Conservation (phyloP, 768 basidiomycete species). For the Hydnomerulius pinastri region DNA sequence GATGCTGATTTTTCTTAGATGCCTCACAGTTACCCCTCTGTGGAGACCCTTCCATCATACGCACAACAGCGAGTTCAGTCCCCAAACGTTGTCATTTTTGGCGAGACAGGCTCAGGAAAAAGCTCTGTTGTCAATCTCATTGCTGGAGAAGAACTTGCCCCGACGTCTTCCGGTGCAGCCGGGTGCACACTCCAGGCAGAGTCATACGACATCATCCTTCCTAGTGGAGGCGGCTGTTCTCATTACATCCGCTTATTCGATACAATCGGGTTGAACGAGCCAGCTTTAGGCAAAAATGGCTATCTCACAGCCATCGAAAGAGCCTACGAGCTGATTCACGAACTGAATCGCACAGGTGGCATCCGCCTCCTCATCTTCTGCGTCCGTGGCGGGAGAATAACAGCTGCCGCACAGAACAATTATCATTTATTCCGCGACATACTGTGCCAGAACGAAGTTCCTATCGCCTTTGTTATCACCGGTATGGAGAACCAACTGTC, state of each 20-base stretch:
- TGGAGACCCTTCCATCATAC: slow-evolving; percentile 23
- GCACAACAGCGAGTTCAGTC: slow-evolving; percentile 16
- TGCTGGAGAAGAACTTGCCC: slow-evolving; percentile 26
- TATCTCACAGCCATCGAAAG: slow-evolving; percentile 33
- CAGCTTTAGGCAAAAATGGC: slow-evolving; percentile 16
- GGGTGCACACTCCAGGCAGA: slow-evolving; percentile 39
- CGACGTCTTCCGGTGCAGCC: slow-evolving; percentile 26
- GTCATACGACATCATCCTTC: slow-evolving; percentile 27
- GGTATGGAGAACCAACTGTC: slow-evolving; percentile 32
- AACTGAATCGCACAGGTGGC: slow-evolving; percentile 31
- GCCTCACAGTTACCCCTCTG: slow-evolving; percentile 5
- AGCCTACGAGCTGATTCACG: slow-evolving; percentile 37
- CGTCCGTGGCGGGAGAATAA: slow-evolving; percentile 35
- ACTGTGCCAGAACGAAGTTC: slow-evolving; percentile 32
- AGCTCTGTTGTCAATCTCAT: slow-evolving; percentile 46
- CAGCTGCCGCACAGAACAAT: slow-evolving; percentile 30
- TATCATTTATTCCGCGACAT: slow-evolving; percentile 32
- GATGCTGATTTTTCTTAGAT: slow-evolving; percentile 13
- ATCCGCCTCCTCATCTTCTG: slow-evolving; percentile 36
- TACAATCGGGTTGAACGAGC: slow-evolving; percentile 36
- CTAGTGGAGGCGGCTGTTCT: slow-evolving; percentile 13
- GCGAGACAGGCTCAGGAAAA: slow-evolving; percentile 36
- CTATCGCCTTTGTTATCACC: slow-evolving; percentile 33
- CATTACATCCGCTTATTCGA: slow-evolving; percentile 33
- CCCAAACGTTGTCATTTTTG: slow-evolving; percentile 42